Base-by-base conservation (phyloP, 1,284 basidiomycete genomes). In the Coriolopsis trogii region DNA sequence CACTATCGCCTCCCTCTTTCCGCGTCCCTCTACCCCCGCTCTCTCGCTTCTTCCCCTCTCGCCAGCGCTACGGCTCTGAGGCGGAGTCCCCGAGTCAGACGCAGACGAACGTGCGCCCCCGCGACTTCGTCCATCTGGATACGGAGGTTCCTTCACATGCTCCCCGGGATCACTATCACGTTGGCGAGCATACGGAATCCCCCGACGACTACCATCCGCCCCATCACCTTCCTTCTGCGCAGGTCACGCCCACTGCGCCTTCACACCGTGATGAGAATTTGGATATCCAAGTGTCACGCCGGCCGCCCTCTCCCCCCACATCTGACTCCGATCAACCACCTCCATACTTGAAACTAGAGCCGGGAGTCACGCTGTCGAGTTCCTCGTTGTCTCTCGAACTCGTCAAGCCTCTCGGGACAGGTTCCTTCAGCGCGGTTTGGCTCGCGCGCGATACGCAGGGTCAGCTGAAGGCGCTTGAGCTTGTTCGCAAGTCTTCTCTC, bases 341-440 rank as follows among this genome's bases (percentile, higher is more conserved):
- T 6, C 44, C 39, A 6, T 33, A 31, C 6, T 23, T 49, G 15
- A 46, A 49, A 20, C 54, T 55, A 1, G 54, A 46, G 46, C 56
- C 60, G 21, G 67, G 64, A 7, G 53, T 49, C 36, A 63, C 51
- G 40, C 52, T 64, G 44, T 48, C 56, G 10, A 66, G 63, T 40
- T 50, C 61, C 6, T 45, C 69, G 75, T 50, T 63, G 10, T 55
- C 64, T 23, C 59, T 74, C 13, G 74, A 71, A 26, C 76, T 92
- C 5, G 65, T 82, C 16, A 73, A 74, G 3, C 72, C 76, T 3
- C 74, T 93, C 4, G 90, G 89, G 5, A 80, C 85, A 47, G 90
- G 90, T 30, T 83, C 89, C 0, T 93, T 92, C 66, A 87, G 85
- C 40, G 77, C 76, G 38, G 90, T 93, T 2, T 92, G 89, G 89